Percentiles rank a stretch among this genome's conserved stretches.
Evolutionary conservation across 108 stramenopile species (phyloP).

Genomic region (Epipyxis sp.): DNA sequence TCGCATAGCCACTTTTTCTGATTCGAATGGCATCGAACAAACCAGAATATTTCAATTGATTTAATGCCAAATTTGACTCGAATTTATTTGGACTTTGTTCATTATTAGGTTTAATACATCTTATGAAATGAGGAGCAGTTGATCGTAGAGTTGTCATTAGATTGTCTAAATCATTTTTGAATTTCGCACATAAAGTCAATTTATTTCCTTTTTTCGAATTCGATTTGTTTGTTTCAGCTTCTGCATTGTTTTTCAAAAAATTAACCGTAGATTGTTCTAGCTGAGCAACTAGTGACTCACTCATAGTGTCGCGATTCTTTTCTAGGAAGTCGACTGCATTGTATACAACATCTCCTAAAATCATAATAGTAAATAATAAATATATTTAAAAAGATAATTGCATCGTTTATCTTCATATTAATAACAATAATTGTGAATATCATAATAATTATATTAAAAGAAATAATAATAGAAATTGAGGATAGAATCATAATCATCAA

Average conservation of each 20-base stretch:
- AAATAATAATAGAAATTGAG: too few species aligned
- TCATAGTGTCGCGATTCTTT: constrained; percentile 83
- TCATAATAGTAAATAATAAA: too few species aligned
- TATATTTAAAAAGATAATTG: too few species aligned
- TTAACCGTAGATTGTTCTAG: constrained; percentile 40
- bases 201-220: constrained; percentile 16
- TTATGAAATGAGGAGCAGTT: constrained; percentile 53
- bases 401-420: too few species aligned
- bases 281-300: constrained; percentile 74
- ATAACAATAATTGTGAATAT: too few species aligned
- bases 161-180: constrained; percentile 51
- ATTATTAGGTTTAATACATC: constrained; percentile 25
- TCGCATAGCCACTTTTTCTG: constrained; percentile 51
- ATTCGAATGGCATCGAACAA: constrained; percentile 56
- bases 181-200: constrained; percentile 46
- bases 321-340: constrained; percentile 79
- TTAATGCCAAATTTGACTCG: constrained; percentile 58
- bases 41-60: constrained; percentile 54
- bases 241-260: neutral
- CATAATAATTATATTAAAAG: too few species aligned
- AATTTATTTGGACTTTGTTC: constrained; percentile 64
- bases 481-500: too few species aligned
- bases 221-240: constrained; percentile 28
- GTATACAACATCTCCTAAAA: constrained; percentile 59
- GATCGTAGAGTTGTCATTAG: constrained; percentile 46